These are phyloP conservation scores for Paragyromitra xinjiangensis DNA, from an alignment of 495 filamentous ascomycete species.

Conservation along the genomic window DNA sequence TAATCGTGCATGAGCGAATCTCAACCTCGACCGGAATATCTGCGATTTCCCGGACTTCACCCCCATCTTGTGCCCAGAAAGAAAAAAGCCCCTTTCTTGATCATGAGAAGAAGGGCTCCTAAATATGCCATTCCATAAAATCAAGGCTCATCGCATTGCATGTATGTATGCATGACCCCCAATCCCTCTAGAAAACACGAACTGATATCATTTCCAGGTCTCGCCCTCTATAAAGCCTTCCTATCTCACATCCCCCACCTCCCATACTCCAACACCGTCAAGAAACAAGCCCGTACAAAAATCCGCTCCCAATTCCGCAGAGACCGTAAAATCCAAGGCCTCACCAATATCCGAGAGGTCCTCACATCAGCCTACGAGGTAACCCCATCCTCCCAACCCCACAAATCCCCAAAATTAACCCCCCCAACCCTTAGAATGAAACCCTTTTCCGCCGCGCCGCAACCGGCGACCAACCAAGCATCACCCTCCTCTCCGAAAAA, in stretches of 20 bases:
- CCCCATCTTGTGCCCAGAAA: background rate
- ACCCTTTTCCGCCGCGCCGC: conserved; percentile 43
- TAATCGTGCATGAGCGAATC: background rate
- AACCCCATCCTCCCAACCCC: background rate
- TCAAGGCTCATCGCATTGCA: conserved; percentile 48
- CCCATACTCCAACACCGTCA: conserved; percentile 44
- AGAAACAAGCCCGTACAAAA: conserved; percentile 17
- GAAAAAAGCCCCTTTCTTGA: background rate
- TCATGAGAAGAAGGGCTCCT: background rate
- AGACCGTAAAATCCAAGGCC: conserved; percentile 28
- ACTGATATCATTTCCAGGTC: conserved; percentile 41
- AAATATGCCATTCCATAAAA: conserved; percentile 44
- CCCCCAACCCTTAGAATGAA: conserved; percentile 29
- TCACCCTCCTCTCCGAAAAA: conserved; percentile 16
- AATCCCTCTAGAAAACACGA: background rate
- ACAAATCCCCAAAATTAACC: background rate
- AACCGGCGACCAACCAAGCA: conserved; percentile 30
- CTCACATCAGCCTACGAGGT: conserved; percentile 46
- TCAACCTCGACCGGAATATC: too few species aligned
- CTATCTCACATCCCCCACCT: conserved; percentile 50
- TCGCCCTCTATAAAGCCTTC: conserved; percentile 54
- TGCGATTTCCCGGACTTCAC: background rate
- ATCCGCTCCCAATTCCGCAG: conserved; percentile 48
- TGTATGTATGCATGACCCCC: conserved; percentile 50
- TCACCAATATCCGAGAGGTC: conserved; percentile 26